Conservation (phyloP, 1,284 basidiomycete species). For the Naganishia sp. region DNA sequence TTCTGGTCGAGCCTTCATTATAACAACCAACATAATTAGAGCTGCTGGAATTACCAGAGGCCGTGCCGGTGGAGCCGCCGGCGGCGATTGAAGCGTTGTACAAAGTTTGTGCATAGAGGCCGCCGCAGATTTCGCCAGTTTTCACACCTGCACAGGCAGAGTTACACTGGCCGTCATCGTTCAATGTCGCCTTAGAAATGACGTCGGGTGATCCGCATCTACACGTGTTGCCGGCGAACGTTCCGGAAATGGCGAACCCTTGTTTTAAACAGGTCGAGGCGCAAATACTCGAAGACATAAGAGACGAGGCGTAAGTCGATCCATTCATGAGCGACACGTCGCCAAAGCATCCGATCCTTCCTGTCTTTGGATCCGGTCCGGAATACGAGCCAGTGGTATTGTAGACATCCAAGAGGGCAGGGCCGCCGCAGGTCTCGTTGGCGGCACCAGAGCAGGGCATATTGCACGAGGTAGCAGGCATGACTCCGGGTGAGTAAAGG, state of each 20-base stretch:
- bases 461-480: conserved; percentile 30
- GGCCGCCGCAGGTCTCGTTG: conserved; percentile 36
- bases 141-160: conserved; percentile 37
- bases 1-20: not conserved
- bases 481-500: conserved; percentile 5
- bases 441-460: conserved; percentile 35
- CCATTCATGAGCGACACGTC: conserved; percentile 35
- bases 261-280: not conserved
- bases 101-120: not conserved
- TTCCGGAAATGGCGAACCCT: conserved; percentile 1
- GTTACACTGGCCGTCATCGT: conserved; percentile 33
- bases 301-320: conserved; percentile 23
- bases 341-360: conserved; percentile 34
- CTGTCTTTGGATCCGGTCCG: conserved; percentile 13
- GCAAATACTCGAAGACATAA: conserved; percentile 5
- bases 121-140: conserved; percentile 37
- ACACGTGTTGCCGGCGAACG: conserved; percentile 2
- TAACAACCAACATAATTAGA: not conserved
- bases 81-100: not conserved
- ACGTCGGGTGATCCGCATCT: not conserved
- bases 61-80: conserved; percentile 14
- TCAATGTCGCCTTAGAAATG: not conserved
- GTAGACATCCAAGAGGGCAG: conserved; percentile 28
- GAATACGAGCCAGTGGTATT: not conserved
- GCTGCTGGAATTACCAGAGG: not conserved